phyloP scores from a whole-genome alignment of 768 basidiomycete species.

The Mycena filopes region DNA sequence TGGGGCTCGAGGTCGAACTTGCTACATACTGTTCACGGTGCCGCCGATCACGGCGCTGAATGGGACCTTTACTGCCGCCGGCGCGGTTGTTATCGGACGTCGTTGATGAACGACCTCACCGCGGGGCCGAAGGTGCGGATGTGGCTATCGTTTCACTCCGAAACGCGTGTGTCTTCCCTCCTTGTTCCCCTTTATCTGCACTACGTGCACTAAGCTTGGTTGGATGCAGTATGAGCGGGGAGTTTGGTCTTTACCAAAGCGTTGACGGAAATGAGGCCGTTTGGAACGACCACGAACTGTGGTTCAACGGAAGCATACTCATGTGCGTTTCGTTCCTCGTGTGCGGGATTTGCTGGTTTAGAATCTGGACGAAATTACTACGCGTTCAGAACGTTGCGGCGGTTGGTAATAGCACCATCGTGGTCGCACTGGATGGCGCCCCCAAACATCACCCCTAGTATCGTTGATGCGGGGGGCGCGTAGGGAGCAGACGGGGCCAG shows the following conservation, averaged over 20 bases:
- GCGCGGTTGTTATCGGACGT: slow-evolving; percentile 54
- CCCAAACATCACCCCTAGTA: slow-evolving; percentile 76
- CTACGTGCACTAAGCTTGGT: no score
- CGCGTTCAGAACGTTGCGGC: slow-evolving; percentile 69
- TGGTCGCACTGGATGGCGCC: slow-evolving; percentile 84
- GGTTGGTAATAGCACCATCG: slow-evolving; percentile 80
- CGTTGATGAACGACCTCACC: slow-evolving; percentile 55
- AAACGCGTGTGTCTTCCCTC: slow-evolving; percentile 63
- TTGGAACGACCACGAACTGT: slow-evolving; percentile 65
- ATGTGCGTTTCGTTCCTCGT: slow-evolving; percentile 33
- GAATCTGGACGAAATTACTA: slow-evolving; percentile 45
- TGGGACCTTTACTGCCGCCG: slow-evolving; percentile 46
- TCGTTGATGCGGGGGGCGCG: slow-evolving; percentile 64
- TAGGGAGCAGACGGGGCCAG: slow-evolving; percentile 84
- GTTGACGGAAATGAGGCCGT: slow-evolving; percentile 75
- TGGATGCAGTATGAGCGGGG: slow-evolving; percentile 57
- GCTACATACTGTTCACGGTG: slow-evolving; percentile 54
- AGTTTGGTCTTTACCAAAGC: slow-evolving; percentile 64
- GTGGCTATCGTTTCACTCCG: slow-evolving; percentile 69
- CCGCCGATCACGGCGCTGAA: slow-evolving; percentile 60
- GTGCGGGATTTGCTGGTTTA: slow-evolving; percentile 45
- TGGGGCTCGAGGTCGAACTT: slow-evolving; percentile 65
- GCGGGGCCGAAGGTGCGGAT: slow-evolving; percentile 56
- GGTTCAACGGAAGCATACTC: slow-evolving; percentile 67
- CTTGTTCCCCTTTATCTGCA: no score